Percentiles rank a stretch among this genome's conserved stretches.
phyloP scores from a whole-genome alignment of 2,329 filamentous ascomycete genomes.

The Diaporthe sp. region DNA sequence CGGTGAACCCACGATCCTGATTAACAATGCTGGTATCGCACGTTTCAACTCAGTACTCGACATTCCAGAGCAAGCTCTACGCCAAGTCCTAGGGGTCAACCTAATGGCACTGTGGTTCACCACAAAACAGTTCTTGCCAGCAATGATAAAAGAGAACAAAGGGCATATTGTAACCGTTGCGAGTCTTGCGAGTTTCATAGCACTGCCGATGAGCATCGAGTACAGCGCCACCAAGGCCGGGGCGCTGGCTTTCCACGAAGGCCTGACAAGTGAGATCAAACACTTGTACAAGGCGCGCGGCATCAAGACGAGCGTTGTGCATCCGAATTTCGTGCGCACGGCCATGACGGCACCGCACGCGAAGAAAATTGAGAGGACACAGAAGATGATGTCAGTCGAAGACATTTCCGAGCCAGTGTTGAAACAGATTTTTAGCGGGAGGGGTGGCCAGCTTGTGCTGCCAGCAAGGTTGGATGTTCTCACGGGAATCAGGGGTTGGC shows the following conservation, averaged over 20 bases:
- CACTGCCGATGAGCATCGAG: slow-evolving; percentile 65
- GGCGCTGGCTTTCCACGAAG: slow-evolving; percentile 69
- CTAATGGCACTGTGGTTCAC: slow-evolving; percentile 56
- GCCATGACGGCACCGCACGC: slow-evolving; percentile 52
- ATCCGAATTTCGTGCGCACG: slow-evolving; percentile 58
- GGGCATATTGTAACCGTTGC: slow-evolving; percentile 71
- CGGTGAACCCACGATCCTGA: slow-evolving; percentile 64
- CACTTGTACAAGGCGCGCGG: slow-evolving; percentile 62
- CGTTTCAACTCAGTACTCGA: slow-evolving; percentile 62
- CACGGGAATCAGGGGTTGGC: slow-evolving; percentile 53
- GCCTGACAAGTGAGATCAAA: slow-evolving; percentile 55
- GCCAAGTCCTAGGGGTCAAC: slow-evolving; percentile 27
- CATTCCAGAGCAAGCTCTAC: slow-evolving; percentile 56
- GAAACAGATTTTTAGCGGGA: slow-evolving; percentile 58
- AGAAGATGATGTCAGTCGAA: slow-evolving; percentile 48
- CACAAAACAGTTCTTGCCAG: slow-evolving; percentile 65
- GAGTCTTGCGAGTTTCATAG: slow-evolving; percentile 62
- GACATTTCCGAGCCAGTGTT: slow-evolving; percentile 59
- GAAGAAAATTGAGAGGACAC: slow-evolving; percentile 42
- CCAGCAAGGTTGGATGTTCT: slow-evolving; percentile 44
- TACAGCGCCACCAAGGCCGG: slow-evolving; percentile 68
- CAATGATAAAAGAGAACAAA: slow-evolving; percentile 66
- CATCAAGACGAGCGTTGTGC: slow-evolving; percentile 63
- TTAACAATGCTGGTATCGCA: slow-evolving; percentile 69
- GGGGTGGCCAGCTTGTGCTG: slow-evolving; percentile 59